Conservation (phyloP, 2,329 filamentous ascomycete species). For the Tolypocladium tundrense region DNA sequence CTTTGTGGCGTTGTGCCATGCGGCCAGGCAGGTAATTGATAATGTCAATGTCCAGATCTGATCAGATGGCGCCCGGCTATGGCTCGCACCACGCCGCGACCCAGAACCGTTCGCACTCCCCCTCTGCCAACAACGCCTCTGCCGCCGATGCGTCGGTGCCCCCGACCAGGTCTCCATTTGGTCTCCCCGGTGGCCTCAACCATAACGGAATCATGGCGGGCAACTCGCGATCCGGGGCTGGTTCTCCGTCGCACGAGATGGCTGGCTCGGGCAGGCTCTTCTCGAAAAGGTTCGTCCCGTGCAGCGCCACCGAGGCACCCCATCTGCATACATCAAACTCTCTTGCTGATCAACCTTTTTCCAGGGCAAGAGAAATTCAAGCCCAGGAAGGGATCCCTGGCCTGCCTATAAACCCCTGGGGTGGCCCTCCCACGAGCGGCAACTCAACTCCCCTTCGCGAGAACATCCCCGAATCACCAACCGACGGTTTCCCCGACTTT, state of each 20-base stretch:
- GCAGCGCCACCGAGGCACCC: background rate
- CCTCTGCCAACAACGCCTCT: conserved; percentile 69
- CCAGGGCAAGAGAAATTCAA: conserved; percentile 91
- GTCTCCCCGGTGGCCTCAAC: conserved; percentile 53
- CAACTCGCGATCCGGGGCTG: conserved; percentile 68
- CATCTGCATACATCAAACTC: background rate
- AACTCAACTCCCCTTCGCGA: conserved; percentile 94
- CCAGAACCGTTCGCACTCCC: conserved; percentile 66
- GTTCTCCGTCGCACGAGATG: conserved; percentile 92
- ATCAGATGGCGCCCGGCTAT: conserved; percentile 80
- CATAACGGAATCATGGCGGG: conserved; percentile 48
- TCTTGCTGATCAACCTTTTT: background rate
- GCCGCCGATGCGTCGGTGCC: conserved; percentile 63
- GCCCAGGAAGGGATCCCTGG: conserved; percentile 80
- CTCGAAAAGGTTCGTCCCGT: conserved; percentile 70
- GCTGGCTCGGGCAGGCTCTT: conserved; percentile 63
- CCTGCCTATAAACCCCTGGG: conserved; percentile 67
- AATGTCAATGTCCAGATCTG: conserved; percentile 84
- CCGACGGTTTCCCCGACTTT: conserved; percentile 90
- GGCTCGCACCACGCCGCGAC: conserved; percentile 54
- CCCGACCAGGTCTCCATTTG: conserved; percentile 61
- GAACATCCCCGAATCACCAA: conserved; percentile 94
- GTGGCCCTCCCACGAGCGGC: conserved; percentile 89
- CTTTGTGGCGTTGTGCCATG: conserved; percentile 24
- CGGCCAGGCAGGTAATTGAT: conserved; percentile 63